phyloP scores from a whole-genome alignment of 116 monocot genomes.

The Trichopus zeylanicus region DNA sequence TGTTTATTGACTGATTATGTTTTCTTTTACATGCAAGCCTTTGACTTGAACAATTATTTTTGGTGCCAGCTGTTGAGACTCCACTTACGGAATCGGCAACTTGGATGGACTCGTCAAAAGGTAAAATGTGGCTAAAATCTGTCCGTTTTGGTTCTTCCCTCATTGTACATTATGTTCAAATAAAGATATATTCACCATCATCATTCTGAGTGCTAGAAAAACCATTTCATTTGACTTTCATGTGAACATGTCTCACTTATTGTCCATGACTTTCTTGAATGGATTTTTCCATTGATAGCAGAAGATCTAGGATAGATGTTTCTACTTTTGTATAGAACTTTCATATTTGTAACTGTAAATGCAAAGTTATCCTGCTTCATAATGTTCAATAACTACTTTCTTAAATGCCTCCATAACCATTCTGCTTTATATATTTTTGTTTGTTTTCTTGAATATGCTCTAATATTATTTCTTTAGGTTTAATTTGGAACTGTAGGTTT shows the following conservation, averaged over 20 bases:
- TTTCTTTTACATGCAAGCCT: not conserved
- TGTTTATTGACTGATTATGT: not conserved
- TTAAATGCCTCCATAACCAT: not conserved
- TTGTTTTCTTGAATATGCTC: not conserved
- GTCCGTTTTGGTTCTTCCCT: not conserved
- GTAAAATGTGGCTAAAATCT: conserved; percentile 8
- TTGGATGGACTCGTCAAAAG: conserved; percentile 92
- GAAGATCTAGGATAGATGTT: not conserved
- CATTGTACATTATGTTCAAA: not conserved
- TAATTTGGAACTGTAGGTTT: not conserved
- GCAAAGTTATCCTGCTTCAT: not conserved
- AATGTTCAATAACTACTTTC: not conserved
- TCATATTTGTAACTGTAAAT: not conserved
- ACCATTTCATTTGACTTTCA: not conserved
- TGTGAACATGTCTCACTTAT: not conserved
- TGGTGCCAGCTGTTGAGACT: conserved; percentile 58
- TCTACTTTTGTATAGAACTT: not conserved
- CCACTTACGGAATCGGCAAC: conserved; percentile 46
- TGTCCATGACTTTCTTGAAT: not conserved
- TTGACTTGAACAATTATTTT: not conserved
- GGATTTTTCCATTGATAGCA: not conserved
- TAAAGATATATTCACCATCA: not conserved
- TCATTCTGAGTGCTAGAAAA: not conserved
- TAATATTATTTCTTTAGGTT: conserved; percentile 1
- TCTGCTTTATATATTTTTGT: not conserved